These are phyloP conservation scores for Crassisporium funariophilum DNA, from an alignment of 768 basidiomycete genomes.

Conservation along the genomic window DNA sequence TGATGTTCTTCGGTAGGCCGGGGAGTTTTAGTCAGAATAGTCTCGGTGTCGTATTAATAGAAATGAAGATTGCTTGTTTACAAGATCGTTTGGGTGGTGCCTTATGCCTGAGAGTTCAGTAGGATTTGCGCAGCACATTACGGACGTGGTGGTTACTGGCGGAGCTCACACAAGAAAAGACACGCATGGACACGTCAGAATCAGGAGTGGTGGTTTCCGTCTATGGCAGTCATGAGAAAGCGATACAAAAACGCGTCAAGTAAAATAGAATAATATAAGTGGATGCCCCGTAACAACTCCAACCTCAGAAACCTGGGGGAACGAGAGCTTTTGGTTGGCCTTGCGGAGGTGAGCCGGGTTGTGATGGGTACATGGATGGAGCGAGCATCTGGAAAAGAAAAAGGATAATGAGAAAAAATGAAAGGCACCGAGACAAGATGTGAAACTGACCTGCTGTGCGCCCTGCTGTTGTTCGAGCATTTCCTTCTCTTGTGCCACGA, in stretches of 20 bases:
- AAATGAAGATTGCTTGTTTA: conserved; percentile 10
- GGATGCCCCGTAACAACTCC: conserved; percentile 10
- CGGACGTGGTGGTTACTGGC: conserved; percentile 10
- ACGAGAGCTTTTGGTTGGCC: conserved; percentile 62
- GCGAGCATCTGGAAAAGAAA: conserved; percentile 67
- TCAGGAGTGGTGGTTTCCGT: conserved; percentile 18
- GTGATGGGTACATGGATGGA: conserved; percentile 58
- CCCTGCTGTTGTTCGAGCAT: conserved; percentile 92
- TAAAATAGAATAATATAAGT: conserved; percentile 17
- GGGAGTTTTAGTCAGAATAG: conserved; percentile 27
- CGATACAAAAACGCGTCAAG: conserved; percentile 17
- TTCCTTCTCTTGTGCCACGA: conserved; percentile 93
- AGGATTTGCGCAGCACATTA: not conserved
- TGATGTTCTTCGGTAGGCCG: conserved; percentile 19
- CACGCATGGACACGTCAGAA: conserved; percentile 20
- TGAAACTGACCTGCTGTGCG: conserved; percentile 74
- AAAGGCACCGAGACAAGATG: conserved; percentile 10
- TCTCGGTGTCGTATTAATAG: conserved; percentile 23
- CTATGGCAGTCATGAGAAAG: conserved; percentile 26
- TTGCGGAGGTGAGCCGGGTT: conserved; percentile 34
- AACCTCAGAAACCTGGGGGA: conserved; percentile 79
- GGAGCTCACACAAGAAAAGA: conserved; percentile 18
- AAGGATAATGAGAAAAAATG: conserved; percentile 14
- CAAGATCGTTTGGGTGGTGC: not conserved
- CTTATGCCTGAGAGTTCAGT: not conserved